These are phyloP conservation scores for Aureobasidium zeae DNA, from an alignment of 2,329 filamentous ascomycete species.

Conservation along the genomic window DNA sequence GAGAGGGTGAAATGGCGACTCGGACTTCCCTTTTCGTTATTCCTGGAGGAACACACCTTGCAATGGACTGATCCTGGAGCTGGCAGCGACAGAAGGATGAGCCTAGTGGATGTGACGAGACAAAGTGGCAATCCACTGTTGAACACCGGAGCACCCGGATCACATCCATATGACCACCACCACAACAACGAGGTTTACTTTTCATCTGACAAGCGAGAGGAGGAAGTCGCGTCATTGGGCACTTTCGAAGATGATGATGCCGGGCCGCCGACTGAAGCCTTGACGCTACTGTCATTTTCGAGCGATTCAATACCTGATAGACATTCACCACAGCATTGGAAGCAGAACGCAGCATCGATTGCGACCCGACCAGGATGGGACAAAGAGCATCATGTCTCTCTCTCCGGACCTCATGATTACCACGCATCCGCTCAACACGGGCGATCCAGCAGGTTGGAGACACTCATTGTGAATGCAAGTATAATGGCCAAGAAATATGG, in stretches of 20 bases:
- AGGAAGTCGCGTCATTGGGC: background rate
- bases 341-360: background rate
- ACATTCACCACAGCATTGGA: background rate
- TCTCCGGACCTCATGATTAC: background rate
- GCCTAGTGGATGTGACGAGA: constrained; percentile 52
- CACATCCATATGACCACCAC: background rate
- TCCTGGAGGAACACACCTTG: constrained; percentile 34
- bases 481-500: constrained; percentile 57
- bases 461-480: constrained; percentile 71
- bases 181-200: background rate
- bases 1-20: constrained; percentile 52
- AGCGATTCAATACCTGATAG: constrained; percentile 2
- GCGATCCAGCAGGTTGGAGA: constrained; percentile 42
- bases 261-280: background rate
- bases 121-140: constrained; percentile 26
- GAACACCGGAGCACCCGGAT: constrained; percentile 19
- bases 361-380: background rate
- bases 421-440: background rate
- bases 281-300: background rate
- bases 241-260: background rate
- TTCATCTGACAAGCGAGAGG: background rate
- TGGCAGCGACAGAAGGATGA: constrained; percentile 52
- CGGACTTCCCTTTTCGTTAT: background rate
- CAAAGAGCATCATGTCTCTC: background rate
- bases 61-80: constrained; percentile 52